Conservation (phyloP, 306 rosid species). For the Clitoria ternatea region DNA sequence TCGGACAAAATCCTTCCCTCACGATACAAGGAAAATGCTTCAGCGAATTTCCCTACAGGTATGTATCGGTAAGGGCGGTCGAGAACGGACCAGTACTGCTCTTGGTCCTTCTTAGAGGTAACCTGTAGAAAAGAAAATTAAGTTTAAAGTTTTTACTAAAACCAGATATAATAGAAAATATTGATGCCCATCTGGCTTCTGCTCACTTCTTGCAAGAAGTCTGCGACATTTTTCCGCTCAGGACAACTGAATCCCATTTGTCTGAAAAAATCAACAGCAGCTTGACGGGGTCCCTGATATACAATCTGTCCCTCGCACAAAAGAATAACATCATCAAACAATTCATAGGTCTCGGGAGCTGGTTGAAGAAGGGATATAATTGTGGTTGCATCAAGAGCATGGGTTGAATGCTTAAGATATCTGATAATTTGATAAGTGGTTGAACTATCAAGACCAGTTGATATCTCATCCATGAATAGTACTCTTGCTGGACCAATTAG, state of each 20-base stretch:
- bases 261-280: constrained; percentile 73
- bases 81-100: constrained; percentile 86
- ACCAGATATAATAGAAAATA: constrained; percentile 21
- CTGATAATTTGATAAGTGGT: constrained; percentile 89
- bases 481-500: constrained; percentile 98
- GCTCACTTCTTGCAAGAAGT: constrained; percentile 96
- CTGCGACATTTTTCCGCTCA: constrained; percentile 90
- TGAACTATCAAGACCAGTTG: constrained; percentile 95
- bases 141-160: constrained; percentile 17
- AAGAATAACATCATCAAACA: constrained; percentile 93
- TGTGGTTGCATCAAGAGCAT: constrained; percentile 84
- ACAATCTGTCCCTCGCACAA: constrained; percentile 94
- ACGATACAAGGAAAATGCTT: constrained; percentile 64
- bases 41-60: constrained; percentile 76
- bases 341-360: constrained; percentile 95
- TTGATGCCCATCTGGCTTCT: constrained; percentile 12
- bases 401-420: constrained; percentile 87
- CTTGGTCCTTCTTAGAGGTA: constrained; percentile 93
- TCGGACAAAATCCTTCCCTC: constrained; percentile 67
- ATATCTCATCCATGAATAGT: constrained; percentile 96
- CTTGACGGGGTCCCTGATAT: constrained; percentile 83
- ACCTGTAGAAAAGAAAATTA: constrained; percentile 52
- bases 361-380: constrained; percentile 97
- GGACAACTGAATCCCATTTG: constrained; percentile 92
- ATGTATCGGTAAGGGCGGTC: constrained; percentile 75